Evolutionary conservation across 805 yeast species (phyloP), one percentile per base, ranked within the genome.

Genomic region (Candida dajiaensis): DNA sequence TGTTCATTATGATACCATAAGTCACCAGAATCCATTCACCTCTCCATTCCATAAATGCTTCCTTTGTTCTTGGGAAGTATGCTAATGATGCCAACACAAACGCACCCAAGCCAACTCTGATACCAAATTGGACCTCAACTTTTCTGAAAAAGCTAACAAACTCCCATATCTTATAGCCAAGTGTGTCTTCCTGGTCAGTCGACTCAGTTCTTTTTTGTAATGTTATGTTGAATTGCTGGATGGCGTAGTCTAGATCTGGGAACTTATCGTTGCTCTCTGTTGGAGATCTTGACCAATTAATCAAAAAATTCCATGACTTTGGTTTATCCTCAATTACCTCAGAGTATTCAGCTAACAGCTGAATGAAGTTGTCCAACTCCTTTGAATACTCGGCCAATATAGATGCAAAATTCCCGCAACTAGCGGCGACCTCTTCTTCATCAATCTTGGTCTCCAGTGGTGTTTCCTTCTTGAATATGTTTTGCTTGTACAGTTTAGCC

Each of bases 1-100:
- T 85, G 55, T 83, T 85, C 92, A 87, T 86, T 69, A 87, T 85
- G 46, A 87, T 83, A 55, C 87, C 81, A 54, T 80, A 87, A 0
- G 89, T 81, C n/a, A 85, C 85, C 35, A 87, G 65, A 0, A 89
- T 81, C 96, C 96, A 87, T 61, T 87, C 96, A 15, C 85, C 83
- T 52, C 90, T 67, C 89, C 88, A 85, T 38, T 70, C 72, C 41
- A 67, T 73, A 55, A 86, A 88, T 1, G 60, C 50, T 6, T 70
- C 68, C 43, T 81, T 70, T 0, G 89, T 78, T 12, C 61, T 58
- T 3, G 82, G 81, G 23, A 77, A 57, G 55, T 80, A 86, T 2
- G 95, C 95, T 46, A 88, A 80, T 0, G 77, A 53, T 0, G 89
- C 80, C 25, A 87, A 65, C 6, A 76, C 66, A 45, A 83, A 71